Evolutionary conservation across 2,329 filamentous ascomycete genomes (phyloP), one percentile per base, ranked within the genome.

Genomic region (Endoconidiophora laricicola): DNA sequence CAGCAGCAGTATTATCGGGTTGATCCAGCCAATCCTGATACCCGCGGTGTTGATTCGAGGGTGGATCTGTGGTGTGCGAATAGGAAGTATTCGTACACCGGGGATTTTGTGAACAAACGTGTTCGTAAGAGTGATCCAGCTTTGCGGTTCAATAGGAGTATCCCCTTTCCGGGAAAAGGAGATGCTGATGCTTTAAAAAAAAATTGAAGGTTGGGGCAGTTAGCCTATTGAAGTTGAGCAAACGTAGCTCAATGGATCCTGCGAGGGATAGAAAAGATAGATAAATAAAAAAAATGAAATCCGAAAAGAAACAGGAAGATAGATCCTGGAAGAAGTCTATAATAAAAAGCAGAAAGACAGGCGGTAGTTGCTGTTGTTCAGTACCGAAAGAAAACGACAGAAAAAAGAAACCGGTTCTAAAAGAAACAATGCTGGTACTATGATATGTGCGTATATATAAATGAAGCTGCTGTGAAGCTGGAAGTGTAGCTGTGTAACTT

Each of bases 131-230:
- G 22, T 37, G 39, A 49, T 49, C 51, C 43, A 53, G 44, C 29
- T 49, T 53, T 53, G 47, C 47, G 38, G 40, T 41, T 26, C 42
- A 29, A 16, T 46, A 20, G n/a, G 38, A 50, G 16, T 36, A 43
- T 44, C 44, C 46, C 47, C 46, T 53, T 49, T 46, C 29, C 38
- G 47, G 40, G 44, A 50, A 53, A 53, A 50, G 47, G 47, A 39
- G 46, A 53, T 29, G 16, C 24, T 36, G 49, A 26, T 37, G 39
- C 29, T 16, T 38, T 36, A 29, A 46, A 49, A 46, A 49, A 49
- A 46, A 49, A 44, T 6, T 18, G 33, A 47, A 36, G n/a, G n/a
- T 24, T 44, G 47, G 46, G 40, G 47, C 46, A 36, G 37, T 38
- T 33, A 43, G 43, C 51, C 46, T 23, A 26, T 18, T 22, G 36